A percentile compares a stretch with the other conserved stretches of the same genome.
These are phyloP conservation scores for Saturnispora quitensis DNA, from an alignment of 805 yeast species.

Conservation along the genomic window DNA sequence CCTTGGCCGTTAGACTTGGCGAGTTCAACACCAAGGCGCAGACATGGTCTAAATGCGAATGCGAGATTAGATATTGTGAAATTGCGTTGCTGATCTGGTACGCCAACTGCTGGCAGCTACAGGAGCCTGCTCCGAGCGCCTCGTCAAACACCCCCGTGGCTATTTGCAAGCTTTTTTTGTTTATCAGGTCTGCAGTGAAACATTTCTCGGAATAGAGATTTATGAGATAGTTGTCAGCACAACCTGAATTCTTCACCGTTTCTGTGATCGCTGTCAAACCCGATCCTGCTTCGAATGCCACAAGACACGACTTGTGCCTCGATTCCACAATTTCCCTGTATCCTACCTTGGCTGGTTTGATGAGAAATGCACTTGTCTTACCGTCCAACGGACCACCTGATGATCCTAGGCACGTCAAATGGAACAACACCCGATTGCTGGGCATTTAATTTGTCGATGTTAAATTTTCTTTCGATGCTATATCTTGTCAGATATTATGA, in stretches of 20 bases:
- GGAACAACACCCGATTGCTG: neutral
- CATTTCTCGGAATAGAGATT: constrained; percentile 12
- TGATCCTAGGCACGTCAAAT: constrained; percentile 58
- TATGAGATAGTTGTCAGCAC: constrained; percentile 8
- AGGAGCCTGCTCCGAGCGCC: neutral
- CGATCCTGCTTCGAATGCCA: constrained; percentile 75
- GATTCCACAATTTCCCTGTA: constrained; percentile 28
- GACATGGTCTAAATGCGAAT: constrained; percentile 80
- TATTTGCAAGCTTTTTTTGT: neutral
- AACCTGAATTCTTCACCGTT: constrained; percentile 9
- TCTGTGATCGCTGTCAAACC: constrained; percentile 52
- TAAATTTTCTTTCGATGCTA: neutral
- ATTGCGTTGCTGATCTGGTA: constrained; percentile 28
- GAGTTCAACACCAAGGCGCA: constrained; percentile 62
- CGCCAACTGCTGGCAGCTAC: constrained; percentile 1
- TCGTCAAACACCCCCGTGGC: neutral
- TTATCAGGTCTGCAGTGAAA: neutral
- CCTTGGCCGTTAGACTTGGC: constrained; percentile 35
- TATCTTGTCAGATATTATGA: neutral
- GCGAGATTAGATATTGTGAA: constrained; percentile 52
- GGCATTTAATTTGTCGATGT: neutral
- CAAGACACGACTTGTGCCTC: constrained; percentile 26
- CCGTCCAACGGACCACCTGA: constrained; percentile 82
- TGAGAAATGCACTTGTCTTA: constrained; percentile 54
- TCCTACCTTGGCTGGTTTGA: constrained; percentile 43